These are phyloP conservation scores for Saccharomycopsis fermentans DNA, from an alignment of 805 yeast species.

Conservation along the genomic window DNA sequence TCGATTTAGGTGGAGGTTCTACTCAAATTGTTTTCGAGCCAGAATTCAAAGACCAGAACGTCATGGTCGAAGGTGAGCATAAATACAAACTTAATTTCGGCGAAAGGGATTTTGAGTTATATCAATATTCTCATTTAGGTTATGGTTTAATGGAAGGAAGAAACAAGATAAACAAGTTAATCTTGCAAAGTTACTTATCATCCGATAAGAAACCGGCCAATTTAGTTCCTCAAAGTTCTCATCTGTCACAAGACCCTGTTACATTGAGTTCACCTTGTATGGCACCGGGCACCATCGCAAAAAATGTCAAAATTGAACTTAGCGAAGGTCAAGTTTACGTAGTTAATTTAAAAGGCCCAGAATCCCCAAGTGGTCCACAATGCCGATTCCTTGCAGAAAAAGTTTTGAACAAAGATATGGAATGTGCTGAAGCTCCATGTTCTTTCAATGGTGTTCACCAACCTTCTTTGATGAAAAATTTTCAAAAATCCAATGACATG, in stretches of 20 bases:
- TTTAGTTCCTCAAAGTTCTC: conserved; percentile 23
- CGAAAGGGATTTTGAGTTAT: conserved; percentile 64
- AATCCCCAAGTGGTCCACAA: conserved; percentile 59
- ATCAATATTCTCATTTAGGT: conserved; percentile 92
- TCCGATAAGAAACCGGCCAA: conserved; percentile 22
- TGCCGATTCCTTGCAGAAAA: conserved; percentile 80
- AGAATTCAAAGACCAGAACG: conserved; percentile 45
- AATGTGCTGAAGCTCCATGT: conserved; percentile 72
- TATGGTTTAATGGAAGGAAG: conserved; percentile 95
- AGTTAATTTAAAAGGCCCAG: conserved; percentile 59
- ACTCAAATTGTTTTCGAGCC: conserved; percentile 99
- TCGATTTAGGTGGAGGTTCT: conserved; percentile 97
- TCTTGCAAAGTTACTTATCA: conserved; percentile 44
- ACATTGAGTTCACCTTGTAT: conserved; percentile 73
- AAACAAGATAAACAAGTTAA: conserved; percentile 59
- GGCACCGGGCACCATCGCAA: conserved; percentile 63
- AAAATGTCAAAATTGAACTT: conserved; percentile 50
- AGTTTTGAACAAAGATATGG: conserved; percentile 71
- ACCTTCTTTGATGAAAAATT: conserved; percentile 77
- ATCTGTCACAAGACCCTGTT: conserved; percentile 30
- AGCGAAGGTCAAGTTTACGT: conserved; percentile 36
- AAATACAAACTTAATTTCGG: conserved; percentile 76
- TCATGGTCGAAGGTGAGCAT: conserved; percentile 80
- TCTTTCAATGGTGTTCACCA: conserved; percentile 97
- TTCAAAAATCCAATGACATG: conserved; percentile 64